phyloP scores from a whole-genome alignment of 2,329 filamentous ascomycete species.

The Zopfia rhizophila region DNA sequence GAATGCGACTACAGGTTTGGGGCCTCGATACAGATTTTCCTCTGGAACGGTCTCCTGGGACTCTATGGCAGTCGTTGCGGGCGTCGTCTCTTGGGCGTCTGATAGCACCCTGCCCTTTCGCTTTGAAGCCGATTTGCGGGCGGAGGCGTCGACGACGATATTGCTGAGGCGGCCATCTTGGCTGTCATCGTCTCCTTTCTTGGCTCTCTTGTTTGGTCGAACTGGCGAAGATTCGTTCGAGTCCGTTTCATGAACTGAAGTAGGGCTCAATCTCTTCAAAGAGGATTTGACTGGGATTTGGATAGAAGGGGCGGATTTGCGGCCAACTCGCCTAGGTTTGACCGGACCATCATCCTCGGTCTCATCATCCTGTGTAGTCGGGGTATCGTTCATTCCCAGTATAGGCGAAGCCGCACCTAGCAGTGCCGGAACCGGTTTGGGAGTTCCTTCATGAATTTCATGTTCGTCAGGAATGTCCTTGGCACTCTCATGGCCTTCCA shows the following conservation, averaged over 20 bases:
- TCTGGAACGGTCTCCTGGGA: constrained; percentile 8
- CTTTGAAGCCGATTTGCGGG: neutral
- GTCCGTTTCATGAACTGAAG: neutral
- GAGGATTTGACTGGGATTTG: no score
- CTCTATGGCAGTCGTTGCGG: neutral
- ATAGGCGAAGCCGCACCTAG: no score
- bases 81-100: neutral
- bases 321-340: no score
- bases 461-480: constrained; percentile 8
- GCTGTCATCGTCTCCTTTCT: constrained; percentile 20
- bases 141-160: neutral
- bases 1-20: constrained; percentile 41
- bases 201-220: constrained; percentile 13
- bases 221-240: neutral
- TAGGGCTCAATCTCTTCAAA: constrained; percentile 12
- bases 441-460: constrained; percentile 2
- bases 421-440: no score
- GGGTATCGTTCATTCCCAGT: no score
- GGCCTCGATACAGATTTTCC: constrained; percentile 31
- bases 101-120: neutral
- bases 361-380: no score
- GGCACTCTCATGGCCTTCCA: constrained; percentile 3
- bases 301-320: no score
- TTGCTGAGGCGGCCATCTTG: constrained; percentile 7
- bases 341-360: no score